A percentile compares a stretch with the other conserved stretches of the same genome.
These are phyloP conservation scores for Samsoniella hepiali DNA, from an alignment of 2,329 filamentous ascomycete genomes.

Conservation along the genomic window DNA sequence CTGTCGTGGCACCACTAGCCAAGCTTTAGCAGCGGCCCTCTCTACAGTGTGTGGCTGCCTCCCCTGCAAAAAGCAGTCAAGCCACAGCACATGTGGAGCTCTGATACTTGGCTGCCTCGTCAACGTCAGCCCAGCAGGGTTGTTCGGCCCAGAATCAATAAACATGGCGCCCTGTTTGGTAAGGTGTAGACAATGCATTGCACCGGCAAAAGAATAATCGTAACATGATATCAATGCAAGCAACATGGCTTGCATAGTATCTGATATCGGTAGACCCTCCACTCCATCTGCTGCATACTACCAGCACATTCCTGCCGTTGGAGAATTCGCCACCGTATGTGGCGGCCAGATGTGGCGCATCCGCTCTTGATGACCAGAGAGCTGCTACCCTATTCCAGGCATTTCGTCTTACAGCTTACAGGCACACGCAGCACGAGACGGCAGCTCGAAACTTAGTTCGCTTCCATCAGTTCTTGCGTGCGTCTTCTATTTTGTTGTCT, in stretches of 20 bases:
- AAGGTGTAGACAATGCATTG: background rate
- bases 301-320: background rate
- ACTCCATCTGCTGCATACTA: background rate
- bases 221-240: background rate
- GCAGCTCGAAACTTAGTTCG: too few relatives aligned
- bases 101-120: slow-evolving; percentile 9
- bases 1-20: slow-evolving; percentile 12
- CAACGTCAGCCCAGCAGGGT: slow-evolving; percentile 14
- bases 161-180: background rate
- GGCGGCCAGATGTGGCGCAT: background rate
- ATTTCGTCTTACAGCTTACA: background rate
- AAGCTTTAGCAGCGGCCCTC: background rate
- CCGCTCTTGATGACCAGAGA: background rate
- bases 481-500: too few relatives aligned
- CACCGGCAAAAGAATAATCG: background rate
- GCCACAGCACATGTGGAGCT: slow-evolving; percentile 1
- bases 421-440: too few relatives aligned
- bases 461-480: too few relatives aligned
- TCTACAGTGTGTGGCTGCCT: background rate
- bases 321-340: background rate
- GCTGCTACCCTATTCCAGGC: background rate
- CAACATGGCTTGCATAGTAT: background rate
- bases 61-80: slow-evolving; percentile 3
- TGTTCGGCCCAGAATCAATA: background rate
- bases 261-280: too few relatives aligned